Conservation (phyloP, 2,329 filamentous ascomycete species). For the Biscogniauxia mediterranea region DNA sequence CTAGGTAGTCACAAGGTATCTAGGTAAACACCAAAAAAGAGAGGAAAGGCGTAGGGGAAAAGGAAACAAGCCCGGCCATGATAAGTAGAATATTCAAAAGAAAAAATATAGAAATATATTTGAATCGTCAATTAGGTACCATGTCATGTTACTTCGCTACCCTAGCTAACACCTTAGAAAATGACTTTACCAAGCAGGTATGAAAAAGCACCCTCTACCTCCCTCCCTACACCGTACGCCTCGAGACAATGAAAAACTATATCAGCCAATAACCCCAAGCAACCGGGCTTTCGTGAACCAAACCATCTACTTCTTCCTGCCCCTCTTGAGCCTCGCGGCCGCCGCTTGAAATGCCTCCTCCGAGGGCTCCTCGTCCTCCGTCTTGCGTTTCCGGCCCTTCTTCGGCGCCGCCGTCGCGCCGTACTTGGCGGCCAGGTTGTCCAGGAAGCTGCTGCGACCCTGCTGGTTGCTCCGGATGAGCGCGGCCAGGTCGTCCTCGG, state of each 20-base stretch:
- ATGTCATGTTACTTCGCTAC: too few species aligned
- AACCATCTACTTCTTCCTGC: slow-evolving; percentile 19
- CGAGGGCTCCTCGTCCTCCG: slow-evolving; percentile 62
- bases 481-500: slow-evolving; percentile 62
- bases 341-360: slow-evolving; percentile 62
- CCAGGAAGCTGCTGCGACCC: slow-evolving; percentile 64
- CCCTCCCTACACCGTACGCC: too few species aligned
- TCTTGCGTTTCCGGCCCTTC: slow-evolving; percentile 51
- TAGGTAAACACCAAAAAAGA: too few species aligned
- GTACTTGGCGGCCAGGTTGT: slow-evolving; percentile 77
- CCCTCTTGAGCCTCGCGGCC: slow-evolving; percentile 46
- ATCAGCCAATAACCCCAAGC: background rate
- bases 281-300: slow-evolving; percentile 2
- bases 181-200: background rate
- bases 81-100: too few species aligned
- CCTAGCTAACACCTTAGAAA: too few species aligned
- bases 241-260: too few species aligned
- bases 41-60: too few species aligned
- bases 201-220: too few species aligned
- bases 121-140: too few species aligned
- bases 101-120: too few species aligned
- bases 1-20: too few species aligned
- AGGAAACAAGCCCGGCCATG: too few species aligned
- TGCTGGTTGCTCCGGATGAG: slow-evolving; percentile 73
- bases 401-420: slow-evolving; percentile 40